phyloP scores from a whole-genome alignment of 805 yeast species.

The Sugiyamaella marilandica region DNA sequence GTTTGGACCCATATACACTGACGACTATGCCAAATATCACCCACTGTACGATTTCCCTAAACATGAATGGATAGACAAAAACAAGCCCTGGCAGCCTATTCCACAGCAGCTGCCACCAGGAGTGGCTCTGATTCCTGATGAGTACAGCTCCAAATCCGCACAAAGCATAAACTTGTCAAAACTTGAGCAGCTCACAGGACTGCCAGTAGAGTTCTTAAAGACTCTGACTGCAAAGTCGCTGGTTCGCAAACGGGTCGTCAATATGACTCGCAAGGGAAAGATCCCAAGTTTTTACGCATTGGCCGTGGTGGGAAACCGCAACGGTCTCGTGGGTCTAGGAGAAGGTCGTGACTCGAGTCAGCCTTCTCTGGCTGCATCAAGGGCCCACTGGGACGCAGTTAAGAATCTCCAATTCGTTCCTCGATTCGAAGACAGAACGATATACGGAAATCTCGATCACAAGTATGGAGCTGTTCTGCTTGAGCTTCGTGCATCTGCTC shows the following conservation, averaged over 20 bases:
- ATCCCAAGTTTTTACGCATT: conserved; percentile 75
- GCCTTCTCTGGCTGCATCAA: conserved; percentile 65
- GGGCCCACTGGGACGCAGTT: conserved; percentile 92
- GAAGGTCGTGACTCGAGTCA: conserved; percentile 87
- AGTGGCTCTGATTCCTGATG: conserved; percentile 32
- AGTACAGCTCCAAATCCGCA: conserved; percentile 26
- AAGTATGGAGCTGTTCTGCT: conserved; percentile 85
- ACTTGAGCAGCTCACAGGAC: conserved; percentile 32
- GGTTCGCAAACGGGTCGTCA: conserved; percentile 64
- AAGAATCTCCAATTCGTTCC: conserved; percentile 78
- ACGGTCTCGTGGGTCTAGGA: conserved; percentile 92
- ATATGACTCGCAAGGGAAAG: conserved; percentile 90
- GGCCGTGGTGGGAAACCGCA: conserved; percentile 86
- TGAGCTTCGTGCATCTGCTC: conserved; percentile 78
- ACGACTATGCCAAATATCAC: conserved; percentile 67
- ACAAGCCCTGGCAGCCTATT: conserved; percentile 53
- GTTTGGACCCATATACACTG: conserved; percentile 67
- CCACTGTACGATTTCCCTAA: conserved; percentile 66
- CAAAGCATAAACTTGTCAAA: conserved; percentile 30
- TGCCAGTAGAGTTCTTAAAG: conserved; percentile 51
- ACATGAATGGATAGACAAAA: conserved; percentile 44
- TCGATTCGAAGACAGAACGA: conserved; percentile 86
- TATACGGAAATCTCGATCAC: conserved; percentile 74
- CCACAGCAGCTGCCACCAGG: conserved; percentile 54
- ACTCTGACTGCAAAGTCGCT: conserved; percentile 50